A percentile compares a stretch with the other conserved stretches of the same genome.
These are phyloP conservation scores for Lepiota brunneoincarnata DNA, from an alignment of 768 basidiomycete species.

Conservation along the genomic window DNA sequence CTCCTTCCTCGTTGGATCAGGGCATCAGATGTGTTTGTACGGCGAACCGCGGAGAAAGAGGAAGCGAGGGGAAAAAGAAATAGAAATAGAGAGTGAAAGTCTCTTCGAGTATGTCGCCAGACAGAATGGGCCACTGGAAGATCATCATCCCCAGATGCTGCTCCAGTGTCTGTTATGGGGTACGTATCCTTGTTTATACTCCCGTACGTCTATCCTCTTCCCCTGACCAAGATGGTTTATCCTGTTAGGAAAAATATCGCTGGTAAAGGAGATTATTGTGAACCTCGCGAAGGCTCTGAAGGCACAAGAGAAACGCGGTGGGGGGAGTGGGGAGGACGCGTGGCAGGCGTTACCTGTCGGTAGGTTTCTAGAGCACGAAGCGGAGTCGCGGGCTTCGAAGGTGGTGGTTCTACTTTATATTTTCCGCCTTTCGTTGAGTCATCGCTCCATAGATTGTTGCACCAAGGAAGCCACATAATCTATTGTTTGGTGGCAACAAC, in stretches of 20 bases:
- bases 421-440: too few species aligned
- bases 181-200: constrained; percentile 30
- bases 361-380: constrained; percentile 47
- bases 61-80: constrained; percentile 9
- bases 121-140: constrained; percentile 81
- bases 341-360: constrained; percentile 59
- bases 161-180: constrained; percentile 93
- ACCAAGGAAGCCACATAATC: constrained; percentile 41
- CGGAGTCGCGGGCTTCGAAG: constrained; percentile 6
- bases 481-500: constrained; percentile 50
- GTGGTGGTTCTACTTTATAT: too few species aligned
- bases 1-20: constrained; percentile 76
- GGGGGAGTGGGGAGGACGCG: constrained; percentile 13
- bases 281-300: constrained; percentile 51
- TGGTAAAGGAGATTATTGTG: constrained; percentile 80
- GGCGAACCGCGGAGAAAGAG: constrained; percentile 38
- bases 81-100: constrained; percentile 32
- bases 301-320: constrained; percentile 20
- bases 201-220: neutral
- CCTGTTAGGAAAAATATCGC: constrained; percentile 69
- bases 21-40: constrained; percentile 82
- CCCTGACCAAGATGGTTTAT: neutral
- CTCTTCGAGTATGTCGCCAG: constrained; percentile 82
- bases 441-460: constrained; percentile 1
- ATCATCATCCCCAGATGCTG: constrained; percentile 93